A percentile compares a stretch with the other conserved stretches of the same genome.
phyloP scores from a whole-genome alignment of 306 rosid genomes.

The Quercus suber region DNA sequence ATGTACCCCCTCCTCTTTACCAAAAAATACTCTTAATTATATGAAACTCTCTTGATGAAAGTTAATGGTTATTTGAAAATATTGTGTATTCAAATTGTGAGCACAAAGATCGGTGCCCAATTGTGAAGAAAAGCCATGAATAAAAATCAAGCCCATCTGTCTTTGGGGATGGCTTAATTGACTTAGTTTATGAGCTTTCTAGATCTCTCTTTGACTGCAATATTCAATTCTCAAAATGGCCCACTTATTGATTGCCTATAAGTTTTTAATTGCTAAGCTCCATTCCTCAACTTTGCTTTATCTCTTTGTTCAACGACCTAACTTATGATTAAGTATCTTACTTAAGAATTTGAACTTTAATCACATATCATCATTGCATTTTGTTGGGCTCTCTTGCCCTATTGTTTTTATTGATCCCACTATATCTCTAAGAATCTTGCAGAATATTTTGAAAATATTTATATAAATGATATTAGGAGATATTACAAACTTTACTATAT shows the following conservation, averaged over 20 bases:
- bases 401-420: conserved; percentile 15
- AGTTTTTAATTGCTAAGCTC: conserved; percentile 15
- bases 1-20: conserved; percentile 39
- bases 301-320: conserved; percentile 30
- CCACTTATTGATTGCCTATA: conserved; percentile 20
- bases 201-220: conserved; percentile 29
- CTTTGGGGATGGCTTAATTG: conserved; percentile 19
- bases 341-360: conserved; percentile 20
- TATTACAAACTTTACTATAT: no score
- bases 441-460: conserved; percentile 12
- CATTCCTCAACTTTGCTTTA: conserved; percentile 24
- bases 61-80: not conserved
- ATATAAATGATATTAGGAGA: no score
- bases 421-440: conserved; percentile 28
- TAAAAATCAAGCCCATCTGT: conserved; percentile 21
- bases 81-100: conserved; percentile 1
- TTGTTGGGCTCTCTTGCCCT: conserved; percentile 18
- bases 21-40: conserved; percentile 25
- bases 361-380: conserved; percentile 23
- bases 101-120: conserved; percentile 19
- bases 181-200: conserved; percentile 31
- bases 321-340: conserved; percentile 25
- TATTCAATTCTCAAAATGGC: conserved; percentile 18
- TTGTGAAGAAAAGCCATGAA: conserved; percentile 15
- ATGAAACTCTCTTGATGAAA: conserved; percentile 16